These are phyloP conservation scores for Populus nigra DNA, from an alignment of 345 rosid species.

Conservation along the genomic window DNA sequence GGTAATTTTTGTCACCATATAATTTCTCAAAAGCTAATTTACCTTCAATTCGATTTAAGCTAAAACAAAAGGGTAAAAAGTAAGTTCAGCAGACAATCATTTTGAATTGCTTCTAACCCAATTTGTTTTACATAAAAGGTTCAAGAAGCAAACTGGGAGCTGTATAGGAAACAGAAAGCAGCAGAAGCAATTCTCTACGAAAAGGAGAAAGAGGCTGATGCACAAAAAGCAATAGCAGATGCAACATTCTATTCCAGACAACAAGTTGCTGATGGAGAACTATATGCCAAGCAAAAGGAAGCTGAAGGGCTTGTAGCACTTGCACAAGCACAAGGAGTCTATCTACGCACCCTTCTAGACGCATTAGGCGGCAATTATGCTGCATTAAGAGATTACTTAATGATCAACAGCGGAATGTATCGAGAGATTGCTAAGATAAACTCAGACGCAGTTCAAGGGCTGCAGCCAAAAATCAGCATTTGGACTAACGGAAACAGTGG, in stretches of 20 bases:
- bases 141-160: constrained; percentile 74
- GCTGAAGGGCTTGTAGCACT: constrained; percentile 60
- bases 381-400: constrained; percentile 54
- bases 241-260: constrained; percentile 48
- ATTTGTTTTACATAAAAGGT: constrained; percentile 27
- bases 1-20: constrained; percentile 22
- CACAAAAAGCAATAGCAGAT: constrained; percentile 60
- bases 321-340: constrained; percentile 62
- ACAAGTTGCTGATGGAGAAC: constrained; percentile 38
- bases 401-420: constrained; percentile 53
- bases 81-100: background rate
- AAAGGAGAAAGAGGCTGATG: constrained; percentile 57
- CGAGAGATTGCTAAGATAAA: constrained; percentile 58
- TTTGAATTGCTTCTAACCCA: background rate
- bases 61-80: background rate
- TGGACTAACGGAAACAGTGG: constrained; percentile 50
- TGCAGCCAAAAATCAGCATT: constrained; percentile 67
- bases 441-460: constrained; percentile 54
- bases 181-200: constrained; percentile 60
- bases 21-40: background rate
- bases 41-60: background rate
- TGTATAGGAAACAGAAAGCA: constrained; percentile 57
- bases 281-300: constrained; percentile 54
- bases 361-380: constrained; percentile 55
- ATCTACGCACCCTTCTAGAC: constrained; percentile 49